Conservation (phyloP, 768 basidiomycete genomes). For the Auriscalpium vulgare region DNA sequence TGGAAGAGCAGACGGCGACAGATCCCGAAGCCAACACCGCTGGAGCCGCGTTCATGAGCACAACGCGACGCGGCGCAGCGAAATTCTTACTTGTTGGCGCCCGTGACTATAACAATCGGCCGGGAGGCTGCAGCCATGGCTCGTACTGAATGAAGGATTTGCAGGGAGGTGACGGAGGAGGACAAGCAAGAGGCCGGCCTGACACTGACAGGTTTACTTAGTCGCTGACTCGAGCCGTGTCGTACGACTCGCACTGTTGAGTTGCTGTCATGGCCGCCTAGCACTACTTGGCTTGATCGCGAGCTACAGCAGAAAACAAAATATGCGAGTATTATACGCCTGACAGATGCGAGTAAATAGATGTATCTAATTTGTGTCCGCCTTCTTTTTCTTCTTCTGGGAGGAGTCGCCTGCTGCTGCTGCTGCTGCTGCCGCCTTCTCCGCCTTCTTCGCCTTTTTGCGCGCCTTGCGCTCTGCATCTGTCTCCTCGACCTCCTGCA, state of each 20-base stretch:
- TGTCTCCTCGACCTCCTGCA: constrained; percentile 50
- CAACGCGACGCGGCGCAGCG: not conserved
- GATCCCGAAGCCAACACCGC: constrained; percentile 79
- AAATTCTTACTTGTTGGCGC: constrained; percentile 27
- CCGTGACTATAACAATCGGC: constrained; percentile 27
- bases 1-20: constrained; percentile 72
- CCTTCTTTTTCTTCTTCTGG: constrained; percentile 51
- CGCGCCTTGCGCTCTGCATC: constrained; percentile 78
- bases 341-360: no score
- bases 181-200: no score
- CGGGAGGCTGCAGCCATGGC: not conserved
- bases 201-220: no score
- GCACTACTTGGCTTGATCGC: no score
- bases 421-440: constrained; percentile 50
- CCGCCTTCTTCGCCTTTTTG: constrained; percentile 72
- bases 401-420: constrained; percentile 37
- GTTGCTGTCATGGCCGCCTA: no score
- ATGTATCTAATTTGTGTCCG: constrained; percentile 19
- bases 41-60: constrained; percentile 21
- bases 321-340: no score
- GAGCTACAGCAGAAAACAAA: no score
- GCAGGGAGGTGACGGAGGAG: no score
- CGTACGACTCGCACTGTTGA: no score
- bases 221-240: no score
- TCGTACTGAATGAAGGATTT: not conserved